Conservation (phyloP, 2,329 filamentous ascomycete species). For the Dactylellina haptotyla region DNA sequence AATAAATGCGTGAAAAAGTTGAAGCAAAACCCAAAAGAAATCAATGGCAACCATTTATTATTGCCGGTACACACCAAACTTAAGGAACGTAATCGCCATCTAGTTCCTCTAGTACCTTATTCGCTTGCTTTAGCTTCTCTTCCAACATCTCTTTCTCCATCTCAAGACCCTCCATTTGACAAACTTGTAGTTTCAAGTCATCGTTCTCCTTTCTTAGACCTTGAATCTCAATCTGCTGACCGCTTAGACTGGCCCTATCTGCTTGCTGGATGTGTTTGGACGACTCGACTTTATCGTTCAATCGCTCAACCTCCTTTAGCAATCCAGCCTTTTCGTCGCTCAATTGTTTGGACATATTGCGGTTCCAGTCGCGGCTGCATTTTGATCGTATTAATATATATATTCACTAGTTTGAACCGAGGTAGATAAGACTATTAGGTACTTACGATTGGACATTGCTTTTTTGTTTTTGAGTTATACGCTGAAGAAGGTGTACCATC, state of each 20-base stretch:
- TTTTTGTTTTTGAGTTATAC: neutral
- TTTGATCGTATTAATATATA: neutral
- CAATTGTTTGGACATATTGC: neutral
- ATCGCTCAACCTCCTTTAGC: neutral
- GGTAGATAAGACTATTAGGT: neutral
- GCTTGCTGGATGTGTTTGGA: neutral
- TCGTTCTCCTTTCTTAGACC: constrained; percentile 1
- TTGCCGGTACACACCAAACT: neutral
- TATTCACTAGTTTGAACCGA: neutral
- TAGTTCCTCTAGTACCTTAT: neutral
- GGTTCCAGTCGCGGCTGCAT: constrained; percentile 1
- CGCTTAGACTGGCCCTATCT: neutral
- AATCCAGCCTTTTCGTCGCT: neutral
- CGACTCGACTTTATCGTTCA: neutral
- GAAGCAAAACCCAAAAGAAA: neutral
- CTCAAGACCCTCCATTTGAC: neutral
- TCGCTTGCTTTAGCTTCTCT: neutral
- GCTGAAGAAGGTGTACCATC: neutral
- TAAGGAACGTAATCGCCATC: neutral
- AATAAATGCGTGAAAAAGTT: too few species aligned
- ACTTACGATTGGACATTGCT: constrained; percentile 8
- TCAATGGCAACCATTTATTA: neutral
- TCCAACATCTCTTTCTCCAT: neutral
- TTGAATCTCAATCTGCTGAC: neutral
- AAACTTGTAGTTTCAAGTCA: neutral